Base-by-base conservation (phyloP, 176 grass and related monocot genomes). In the Carex littledalei region DNA sequence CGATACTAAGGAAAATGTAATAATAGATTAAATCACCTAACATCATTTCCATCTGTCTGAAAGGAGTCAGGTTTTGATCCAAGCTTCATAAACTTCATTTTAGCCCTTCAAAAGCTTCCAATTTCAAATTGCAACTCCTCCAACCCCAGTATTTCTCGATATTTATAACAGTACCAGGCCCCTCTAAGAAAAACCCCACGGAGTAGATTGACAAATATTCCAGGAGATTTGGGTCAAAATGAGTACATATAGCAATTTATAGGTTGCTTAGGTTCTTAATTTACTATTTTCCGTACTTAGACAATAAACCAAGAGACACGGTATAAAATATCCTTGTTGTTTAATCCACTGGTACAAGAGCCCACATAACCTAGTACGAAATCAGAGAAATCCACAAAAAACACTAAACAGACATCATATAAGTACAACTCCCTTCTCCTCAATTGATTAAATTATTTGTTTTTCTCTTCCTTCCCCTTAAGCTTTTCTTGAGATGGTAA, bases 31-130 rank as follows among this genome's bases (percentile, higher is more conserved):
- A 86, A 70, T 89, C 83, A 95, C 96, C 96, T 94, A 86, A 98
- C 55, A 82, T 94, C 77, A 61, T 89, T 92, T 45, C 89, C 96
- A 79, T 92, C 91, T 6, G 88, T 91, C 88, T 94, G 93, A 87
- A 98, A 98, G 66, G 87, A 92, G 84, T 98, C 96, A 67, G 93
- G 93, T 20, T 91, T 98, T 8, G 93, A 95, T 88, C 96, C 96
- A 83, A 98, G 91, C 88, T 98, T 98, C 96, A 98, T 95, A 86
- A 98, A 98, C 91, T 98, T 98, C 96, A 98, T 98, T 86, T 63
- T 84, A 88, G 56, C 60, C 84, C 45, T 72, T 57, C 63, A 49
- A 78, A 86, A 68, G 21, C 53, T 37, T 80, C 52, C 45, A 17
- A 21, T 29, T 58, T 43, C 6, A 32, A 29, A 76, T 26, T 76